A percentile compares a stretch with the other conserved stretches of the same genome.
phyloP scores from a whole-genome alignment of 768 basidiomycete species.

The Cantharellus anzutake region DNA sequence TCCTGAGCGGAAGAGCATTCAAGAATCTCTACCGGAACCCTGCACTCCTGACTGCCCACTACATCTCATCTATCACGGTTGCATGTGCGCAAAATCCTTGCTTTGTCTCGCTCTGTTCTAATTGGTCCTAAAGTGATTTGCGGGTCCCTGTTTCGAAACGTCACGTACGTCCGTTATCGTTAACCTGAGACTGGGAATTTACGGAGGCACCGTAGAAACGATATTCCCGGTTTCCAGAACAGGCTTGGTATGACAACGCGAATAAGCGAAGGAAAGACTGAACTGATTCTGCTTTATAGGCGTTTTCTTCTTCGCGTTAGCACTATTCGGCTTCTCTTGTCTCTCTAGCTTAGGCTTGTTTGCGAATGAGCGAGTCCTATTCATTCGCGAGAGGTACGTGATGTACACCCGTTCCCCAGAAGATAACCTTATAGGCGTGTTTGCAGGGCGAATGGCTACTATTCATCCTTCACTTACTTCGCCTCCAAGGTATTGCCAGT shows the following conservation, averaged over 20 bases:
- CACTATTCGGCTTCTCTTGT: conserved; percentile 92
- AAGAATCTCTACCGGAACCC: conserved; percentile 97
- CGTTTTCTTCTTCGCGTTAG: conserved; percentile 94
- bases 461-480: conserved; percentile 93
- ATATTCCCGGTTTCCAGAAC: conserved; percentile 96
- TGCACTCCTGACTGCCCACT: conserved; percentile 78
- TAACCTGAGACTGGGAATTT: not conserved
- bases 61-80: conserved; percentile 61
- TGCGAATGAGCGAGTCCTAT: conserved; percentile 85
- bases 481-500: conserved; percentile 49
- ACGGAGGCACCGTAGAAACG: conserved; percentile 30
- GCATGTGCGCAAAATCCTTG: conserved; percentile 38
- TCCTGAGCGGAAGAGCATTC: conserved; percentile 89
- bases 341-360: conserved; percentile 86
- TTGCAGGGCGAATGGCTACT: conserved; percentile 85
- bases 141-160: conserved; percentile 81
- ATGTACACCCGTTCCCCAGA: not conserved
- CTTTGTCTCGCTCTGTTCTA: not conserved
- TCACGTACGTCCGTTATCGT: conserved; percentile 35
- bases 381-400: conserved; percentile 88
- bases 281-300: conserved; percentile 23
- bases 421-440: not conserved
- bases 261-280: not conserved
- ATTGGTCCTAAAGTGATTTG: conserved; percentile 43
- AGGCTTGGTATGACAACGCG: conserved; percentile 39